phyloP scores from a whole-genome alignment of 2,329 filamentous ascomycete genomes.

The Cryphonectria naterciae region DNA sequence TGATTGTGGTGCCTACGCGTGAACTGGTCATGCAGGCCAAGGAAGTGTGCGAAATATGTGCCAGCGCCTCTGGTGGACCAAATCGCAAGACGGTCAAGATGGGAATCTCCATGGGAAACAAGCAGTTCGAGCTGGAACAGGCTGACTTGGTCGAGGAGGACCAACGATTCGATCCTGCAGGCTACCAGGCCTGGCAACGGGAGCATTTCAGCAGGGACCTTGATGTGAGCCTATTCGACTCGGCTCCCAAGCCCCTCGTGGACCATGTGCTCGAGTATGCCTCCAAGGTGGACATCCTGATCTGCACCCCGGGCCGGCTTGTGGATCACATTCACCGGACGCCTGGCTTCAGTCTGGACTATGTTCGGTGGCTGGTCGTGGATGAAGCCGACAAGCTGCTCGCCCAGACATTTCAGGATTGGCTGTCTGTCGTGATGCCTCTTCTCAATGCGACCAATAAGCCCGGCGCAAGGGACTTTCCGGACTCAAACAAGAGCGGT shows the following conservation, averaged over 20 bases:
- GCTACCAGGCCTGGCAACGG: slow-evolving; percentile 48
- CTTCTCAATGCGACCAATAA: slow-evolving; percentile 52
- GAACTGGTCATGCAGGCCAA: slow-evolving; percentile 88
- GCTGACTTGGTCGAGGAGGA: slow-evolving; percentile 50
- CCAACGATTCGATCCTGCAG: slow-evolving; percentile 66
- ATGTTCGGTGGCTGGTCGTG: slow-evolving; percentile 85
- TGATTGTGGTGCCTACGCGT: slow-evolving; percentile 88
- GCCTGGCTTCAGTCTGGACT: slow-evolving; percentile 75
- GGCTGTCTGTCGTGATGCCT: slow-evolving; percentile 75
- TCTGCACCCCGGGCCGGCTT: slow-evolving; percentile 88
- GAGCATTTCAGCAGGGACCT: slow-evolving; percentile 47
- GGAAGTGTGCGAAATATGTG: slow-evolving; percentile 75
- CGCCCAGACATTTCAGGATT: slow-evolving; percentile 90
- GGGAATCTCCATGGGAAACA: slow-evolving; percentile 81
- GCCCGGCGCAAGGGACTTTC: slow-evolving; percentile 56
- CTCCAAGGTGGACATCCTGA: slow-evolving; percentile 83
- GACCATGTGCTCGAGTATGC: slow-evolving; percentile 67
- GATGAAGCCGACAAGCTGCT: slow-evolving; percentile 94
- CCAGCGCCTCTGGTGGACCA: slow-evolving; percentile 59
- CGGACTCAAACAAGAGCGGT: slow-evolving; percentile 54
- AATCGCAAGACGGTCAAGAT: slow-evolving; percentile 72
- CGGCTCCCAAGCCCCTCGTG: slow-evolving; percentile 46
- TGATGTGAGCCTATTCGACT: slow-evolving; percentile 43
- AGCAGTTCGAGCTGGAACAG: slow-evolving; percentile 71
- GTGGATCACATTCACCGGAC: slow-evolving; percentile 90